These are phyloP conservation scores for Lumnitzera littorea DNA, from an alignment of 345 rosid species.

Conservation along the genomic window DNA sequence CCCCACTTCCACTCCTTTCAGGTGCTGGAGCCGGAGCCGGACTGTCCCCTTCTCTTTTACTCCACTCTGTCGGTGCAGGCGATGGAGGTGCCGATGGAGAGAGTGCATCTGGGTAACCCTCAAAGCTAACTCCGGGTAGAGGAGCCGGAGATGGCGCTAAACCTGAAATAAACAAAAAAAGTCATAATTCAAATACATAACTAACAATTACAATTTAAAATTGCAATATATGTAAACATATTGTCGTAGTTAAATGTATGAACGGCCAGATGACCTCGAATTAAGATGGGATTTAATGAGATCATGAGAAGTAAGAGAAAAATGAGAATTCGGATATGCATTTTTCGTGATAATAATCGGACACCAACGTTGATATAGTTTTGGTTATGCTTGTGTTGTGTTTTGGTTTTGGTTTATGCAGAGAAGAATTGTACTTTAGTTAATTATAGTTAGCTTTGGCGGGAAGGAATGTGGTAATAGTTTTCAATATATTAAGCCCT, in stretches of 20 bases:
- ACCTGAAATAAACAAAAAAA: constrained; percentile 8
- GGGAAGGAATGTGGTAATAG: constrained; percentile 2
- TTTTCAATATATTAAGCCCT: not conserved
- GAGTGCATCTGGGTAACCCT: not conserved
- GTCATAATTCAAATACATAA: too few relatives aligned
- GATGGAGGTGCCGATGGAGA: constrained; percentile 7
- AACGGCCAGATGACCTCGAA: not conserved
- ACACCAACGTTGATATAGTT: too few relatives aligned
- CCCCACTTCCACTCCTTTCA: not conserved
- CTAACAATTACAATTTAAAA: too few relatives aligned
- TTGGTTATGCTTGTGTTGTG: too few relatives aligned
- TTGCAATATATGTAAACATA: too few relatives aligned
- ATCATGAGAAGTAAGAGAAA: not conserved
- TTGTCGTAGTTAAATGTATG: too few relatives aligned
- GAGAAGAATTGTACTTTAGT: not conserved
- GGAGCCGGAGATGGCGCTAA: constrained; percentile 18
- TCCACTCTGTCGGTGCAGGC: not conserved
- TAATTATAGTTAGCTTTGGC: not conserved
- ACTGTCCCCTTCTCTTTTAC: not conserved
- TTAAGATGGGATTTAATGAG: not conserved
- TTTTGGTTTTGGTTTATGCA: too few relatives aligned
- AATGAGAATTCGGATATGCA: constrained; percentile 15
- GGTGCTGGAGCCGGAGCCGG: not conserved
- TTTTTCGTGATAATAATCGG: not conserved
- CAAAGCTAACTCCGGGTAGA: not conserved